These are phyloP conservation scores for Ilyonectria robusta DNA, from an alignment of 2,329 filamentous ascomycete genomes.

Conservation along the genomic window DNA sequence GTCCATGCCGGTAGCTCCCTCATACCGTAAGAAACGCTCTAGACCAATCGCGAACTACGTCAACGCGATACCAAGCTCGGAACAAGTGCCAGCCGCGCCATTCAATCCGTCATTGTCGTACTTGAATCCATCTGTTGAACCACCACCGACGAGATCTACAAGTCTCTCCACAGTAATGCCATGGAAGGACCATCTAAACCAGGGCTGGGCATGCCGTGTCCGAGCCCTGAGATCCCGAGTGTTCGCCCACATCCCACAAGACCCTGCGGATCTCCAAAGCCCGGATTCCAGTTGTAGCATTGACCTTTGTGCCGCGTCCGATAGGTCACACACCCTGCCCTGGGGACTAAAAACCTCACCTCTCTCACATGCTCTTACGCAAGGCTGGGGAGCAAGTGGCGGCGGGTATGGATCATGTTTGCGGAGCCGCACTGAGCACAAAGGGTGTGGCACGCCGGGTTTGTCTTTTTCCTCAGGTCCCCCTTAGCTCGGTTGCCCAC, in stretches of 20 bases:
- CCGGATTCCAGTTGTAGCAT: background rate
- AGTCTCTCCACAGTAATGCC: constrained; percentile 22
- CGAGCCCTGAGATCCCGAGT: background rate
- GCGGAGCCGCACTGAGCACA: constrained; percentile 44
- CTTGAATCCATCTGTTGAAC: too few species aligned
- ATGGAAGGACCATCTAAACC: constrained; percentile 17
- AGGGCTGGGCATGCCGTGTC: constrained; percentile 14
- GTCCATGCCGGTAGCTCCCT: too few species aligned
- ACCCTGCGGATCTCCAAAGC: background rate
- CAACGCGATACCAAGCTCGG: too few species aligned
- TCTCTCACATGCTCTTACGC: constrained; percentile 1
- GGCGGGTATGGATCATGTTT: constrained; percentile 37
- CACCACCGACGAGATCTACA: background rate
- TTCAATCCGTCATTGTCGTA: too few species aligned
- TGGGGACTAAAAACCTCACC: background rate
- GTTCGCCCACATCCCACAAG: constrained; percentile 7
- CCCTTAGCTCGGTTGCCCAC: constrained; percentile 10
- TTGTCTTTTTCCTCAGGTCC: constrained; percentile 1
- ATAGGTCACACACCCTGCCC: constrained; percentile 6
- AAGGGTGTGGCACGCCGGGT: constrained; percentile 11
- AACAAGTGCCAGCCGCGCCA: too few species aligned
- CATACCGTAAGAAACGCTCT: too few species aligned
- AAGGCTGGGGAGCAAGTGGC: constrained; percentile 15
- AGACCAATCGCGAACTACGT: too few species aligned
- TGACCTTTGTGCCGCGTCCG: constrained; percentile 16